Base-by-base conservation (phyloP, 768 basidiomycete species). In the Megacollybia marginata region DNA sequence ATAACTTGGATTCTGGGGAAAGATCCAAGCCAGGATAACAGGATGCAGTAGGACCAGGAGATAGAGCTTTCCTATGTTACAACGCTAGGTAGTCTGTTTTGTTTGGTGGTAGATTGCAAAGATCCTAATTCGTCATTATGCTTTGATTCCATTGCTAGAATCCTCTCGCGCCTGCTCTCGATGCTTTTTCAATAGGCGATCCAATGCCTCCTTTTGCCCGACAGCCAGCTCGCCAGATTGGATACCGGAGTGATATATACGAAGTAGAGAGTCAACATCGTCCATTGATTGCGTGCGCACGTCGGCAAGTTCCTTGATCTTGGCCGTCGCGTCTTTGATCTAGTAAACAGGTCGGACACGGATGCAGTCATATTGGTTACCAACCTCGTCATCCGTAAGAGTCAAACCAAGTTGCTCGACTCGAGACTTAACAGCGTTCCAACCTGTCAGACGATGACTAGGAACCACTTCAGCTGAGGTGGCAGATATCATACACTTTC, bases 401-500 rank as follows among this genome's bases (percentile, higher is more conserved):
- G 79, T 75, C 51, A 99, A 79, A 52, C 91, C 87, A 43, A 99
- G 82, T 65, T 99, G 96, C 72, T 99, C 96, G 19, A 95, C 96
- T 65, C 96, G 90, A 51, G 89, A 92, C 80, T 98, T 99, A 82
- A 99, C 94, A 38, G 96, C 96, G 66, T 98, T 98, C 96, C 95
- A 99, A 44, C 95, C 95, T 7, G 93, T 97, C 53, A 97, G 75
- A 59, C 93, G 90, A 67, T 96, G 93, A 23, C 91, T 89, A 52
- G 35, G 54, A 45, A 53, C 43, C 51, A 44, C 34, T 32, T 45
- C 32, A 33, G 33, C 31, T 42, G 6, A 23, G 33, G 46, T 20
- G 40, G 53, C 44, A 20, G 44, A 32, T 42, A 36, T n/a, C 20
- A 56, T 35, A 19, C 33, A 28, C 46, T 65, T 28, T 28, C 23